These are phyloP conservation scores for Vickermania ingenoplastis DNA, from an alignment of 208 protist species.

Conservation along the genomic window DNA sequence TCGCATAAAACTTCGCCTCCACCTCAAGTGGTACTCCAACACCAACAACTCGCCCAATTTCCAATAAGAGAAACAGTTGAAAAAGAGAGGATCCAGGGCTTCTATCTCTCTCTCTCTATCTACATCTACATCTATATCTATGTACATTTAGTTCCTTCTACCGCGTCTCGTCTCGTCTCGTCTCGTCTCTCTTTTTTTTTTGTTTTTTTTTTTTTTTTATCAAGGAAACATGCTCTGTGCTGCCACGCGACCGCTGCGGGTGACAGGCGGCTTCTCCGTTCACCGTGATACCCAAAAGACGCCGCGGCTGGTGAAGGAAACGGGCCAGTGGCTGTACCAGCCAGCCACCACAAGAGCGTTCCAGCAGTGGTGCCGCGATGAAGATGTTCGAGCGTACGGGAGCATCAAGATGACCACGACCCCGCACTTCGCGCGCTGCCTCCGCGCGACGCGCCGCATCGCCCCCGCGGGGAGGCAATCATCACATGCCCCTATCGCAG, in stretches of 20 bases:
- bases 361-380: conserved; percentile 52
- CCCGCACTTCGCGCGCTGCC: conserved; percentile 58
- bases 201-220: too few relatives aligned
- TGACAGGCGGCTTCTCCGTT: conserved; percentile 2
- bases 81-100: too few relatives aligned
- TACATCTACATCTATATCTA: too few relatives aligned
- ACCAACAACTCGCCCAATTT: too few relatives aligned
- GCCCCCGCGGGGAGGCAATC: conserved; percentile 66
- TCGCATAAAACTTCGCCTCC: too few relatives aligned
- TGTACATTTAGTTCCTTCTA: too few relatives aligned
- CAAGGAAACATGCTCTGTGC: too few relatives aligned
- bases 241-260: neutral
- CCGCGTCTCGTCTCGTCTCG: too few relatives aligned
- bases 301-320: conserved; percentile 52
- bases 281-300: conserved; percentile 50
- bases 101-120: too few relatives aligned
- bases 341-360: conserved; percentile 59
- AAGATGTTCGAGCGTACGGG: conserved; percentile 53
- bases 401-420: conserved; percentile 65
- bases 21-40: too few relatives aligned
- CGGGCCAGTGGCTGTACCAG: conserved; percentile 75
- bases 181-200: too few relatives aligned
- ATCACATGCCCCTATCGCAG: conserved; percentile 52
- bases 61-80: too few relatives aligned
- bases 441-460: conserved; percentile 40